phyloP scores from a whole-genome alignment of 176 grass and related monocot species.

The Pontederia crassipes region DNA sequence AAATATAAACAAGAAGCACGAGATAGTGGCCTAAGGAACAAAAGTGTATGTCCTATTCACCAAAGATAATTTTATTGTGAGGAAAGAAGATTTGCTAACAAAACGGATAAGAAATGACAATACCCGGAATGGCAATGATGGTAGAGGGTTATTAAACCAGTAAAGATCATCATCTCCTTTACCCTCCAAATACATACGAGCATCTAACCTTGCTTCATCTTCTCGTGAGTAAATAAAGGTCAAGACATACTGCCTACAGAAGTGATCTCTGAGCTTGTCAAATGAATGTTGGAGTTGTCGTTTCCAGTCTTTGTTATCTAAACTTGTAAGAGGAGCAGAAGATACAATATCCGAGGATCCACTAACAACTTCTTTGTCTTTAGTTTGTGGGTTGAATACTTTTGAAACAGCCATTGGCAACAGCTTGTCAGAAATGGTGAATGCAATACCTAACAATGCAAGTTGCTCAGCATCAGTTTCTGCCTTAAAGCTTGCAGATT shows the following conservation, averaged over 20 bases:
- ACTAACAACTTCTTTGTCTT: constrained; percentile 52
- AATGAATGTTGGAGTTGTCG: constrained; percentile 66
- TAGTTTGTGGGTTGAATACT: constrained; percentile 49
- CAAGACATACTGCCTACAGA: constrained; percentile 84
- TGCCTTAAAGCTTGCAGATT: constrained; percentile 60
- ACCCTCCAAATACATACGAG: constrained; percentile 78
- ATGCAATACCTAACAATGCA: constrained; percentile 62
- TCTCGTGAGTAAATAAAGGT: constrained; percentile 94
- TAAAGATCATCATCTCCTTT: constrained; percentile 67
- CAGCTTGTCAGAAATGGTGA: constrained; percentile 66
- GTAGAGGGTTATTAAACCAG: constrained; percentile 64
- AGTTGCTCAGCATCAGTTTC: constrained; percentile 84
- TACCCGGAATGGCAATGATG: constrained; percentile 91
- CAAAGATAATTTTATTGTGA: too few species aligned
- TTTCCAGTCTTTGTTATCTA: constrained; percentile 96
- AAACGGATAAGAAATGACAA: constrained; percentile 20
- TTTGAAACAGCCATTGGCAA: constrained; percentile 68
- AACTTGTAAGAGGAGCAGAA: constrained; percentile 30
- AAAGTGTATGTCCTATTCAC: too few species aligned
- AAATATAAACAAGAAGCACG: too few species aligned
- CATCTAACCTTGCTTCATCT: constrained; percentile 88
- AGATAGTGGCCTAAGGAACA: too few species aligned
- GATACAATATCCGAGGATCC: constrained; percentile 44
- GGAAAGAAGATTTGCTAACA: constrained; percentile 5
- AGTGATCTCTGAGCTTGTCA: constrained; percentile 91